Evolutionary conservation across 2,329 filamentous ascomycete genomes (phyloP).

Genomic region (Claviceps humidiphila): DNA sequence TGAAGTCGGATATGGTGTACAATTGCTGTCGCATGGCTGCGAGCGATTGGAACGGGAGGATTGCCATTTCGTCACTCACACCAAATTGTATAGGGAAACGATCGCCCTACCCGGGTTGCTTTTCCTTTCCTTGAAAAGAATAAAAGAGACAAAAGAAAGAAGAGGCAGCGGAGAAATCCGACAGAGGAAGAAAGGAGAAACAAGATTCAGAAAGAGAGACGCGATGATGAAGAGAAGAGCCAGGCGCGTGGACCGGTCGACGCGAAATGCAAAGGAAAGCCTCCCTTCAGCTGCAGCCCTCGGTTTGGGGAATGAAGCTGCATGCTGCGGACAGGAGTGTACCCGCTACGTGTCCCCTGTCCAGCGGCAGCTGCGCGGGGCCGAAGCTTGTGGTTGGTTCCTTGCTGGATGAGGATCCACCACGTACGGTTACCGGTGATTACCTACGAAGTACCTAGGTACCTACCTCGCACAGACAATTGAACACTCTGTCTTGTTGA

Average conservation of each 20-base stretch:
- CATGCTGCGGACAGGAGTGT: not conserved
- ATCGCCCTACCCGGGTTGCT: too few relatives aligned
- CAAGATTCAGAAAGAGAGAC: constrained; percentile 5
- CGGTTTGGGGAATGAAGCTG: constrained; percentile 3
- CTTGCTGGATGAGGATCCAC: not conserved
- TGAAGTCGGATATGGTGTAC: not conserved
- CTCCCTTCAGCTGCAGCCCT: constrained; percentile 1
- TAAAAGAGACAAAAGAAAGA: not conserved
- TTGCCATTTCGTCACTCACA: constrained; percentile 1
- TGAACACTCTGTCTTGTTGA: not conserved
- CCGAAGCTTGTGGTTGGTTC: not conserved
- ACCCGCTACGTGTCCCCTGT: not conserved
- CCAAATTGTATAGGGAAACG: not conserved
- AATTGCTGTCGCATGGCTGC: not conserved
- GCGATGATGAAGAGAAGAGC: not conserved
- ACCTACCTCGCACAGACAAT: not conserved
- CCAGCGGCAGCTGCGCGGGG: not conserved
- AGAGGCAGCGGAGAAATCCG: not conserved
- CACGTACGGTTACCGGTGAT: too few relatives aligned
- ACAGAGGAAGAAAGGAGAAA: not conserved
- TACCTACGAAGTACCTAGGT: too few relatives aligned
- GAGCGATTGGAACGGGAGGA: not conserved
- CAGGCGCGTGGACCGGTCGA: constrained; percentile 1
- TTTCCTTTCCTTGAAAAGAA: not conserved
- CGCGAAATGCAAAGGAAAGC: not conserved